Conservation (phyloP, 2,329 filamentous ascomycete genomes). For the Penicillium vulpinum region DNA sequence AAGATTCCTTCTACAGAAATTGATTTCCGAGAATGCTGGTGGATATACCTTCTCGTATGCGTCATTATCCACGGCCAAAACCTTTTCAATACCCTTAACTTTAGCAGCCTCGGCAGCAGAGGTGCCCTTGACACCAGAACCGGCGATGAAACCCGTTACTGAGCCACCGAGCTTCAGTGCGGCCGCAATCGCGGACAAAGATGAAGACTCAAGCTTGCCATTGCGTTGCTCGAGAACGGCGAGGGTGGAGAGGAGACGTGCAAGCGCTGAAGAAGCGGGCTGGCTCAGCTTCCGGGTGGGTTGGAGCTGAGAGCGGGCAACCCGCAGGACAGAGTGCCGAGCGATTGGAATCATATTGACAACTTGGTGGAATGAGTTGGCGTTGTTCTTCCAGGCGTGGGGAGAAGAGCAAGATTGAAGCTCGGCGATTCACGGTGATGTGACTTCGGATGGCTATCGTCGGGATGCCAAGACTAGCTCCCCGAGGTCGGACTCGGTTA, state of each 20-base stretch:
- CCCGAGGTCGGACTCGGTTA: conserved; percentile 41
- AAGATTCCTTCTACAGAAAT: not conserved
- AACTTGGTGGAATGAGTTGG: conserved; percentile 1
- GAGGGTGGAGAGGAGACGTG: conserved; percentile 78
- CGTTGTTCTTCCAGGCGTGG: conserved; percentile 13
- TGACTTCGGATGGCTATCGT: conserved; percentile 35
- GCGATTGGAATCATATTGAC: conserved; percentile 37
- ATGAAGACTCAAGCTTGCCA: conserved; percentile 79
- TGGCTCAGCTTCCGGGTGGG: conserved; percentile 42
- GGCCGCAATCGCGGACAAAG: conserved; percentile 80
- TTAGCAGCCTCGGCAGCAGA: conserved; percentile 80
- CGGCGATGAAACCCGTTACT: conserved; percentile 85
- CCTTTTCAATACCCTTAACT: conserved; percentile 86
- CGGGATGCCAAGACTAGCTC: conserved; percentile 37
- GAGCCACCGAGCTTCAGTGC: conserved; percentile 82
- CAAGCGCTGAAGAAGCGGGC: conserved; percentile 57
- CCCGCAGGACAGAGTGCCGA: conserved; percentile 43
- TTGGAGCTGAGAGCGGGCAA: conserved; percentile 49
- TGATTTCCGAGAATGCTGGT: not conserved
- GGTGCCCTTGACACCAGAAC: conserved; percentile 70
- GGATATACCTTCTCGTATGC: conserved; percentile 83
- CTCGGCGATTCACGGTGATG: conserved; percentile 30
- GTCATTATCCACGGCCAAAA: conserved; percentile 82
- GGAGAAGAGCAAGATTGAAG: conserved; percentile 20
- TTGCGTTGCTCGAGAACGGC: conserved; percentile 91